phyloP scores from a whole-genome alignment of 164 flowering plant species.

The Pachysandra terminalis region DNA sequence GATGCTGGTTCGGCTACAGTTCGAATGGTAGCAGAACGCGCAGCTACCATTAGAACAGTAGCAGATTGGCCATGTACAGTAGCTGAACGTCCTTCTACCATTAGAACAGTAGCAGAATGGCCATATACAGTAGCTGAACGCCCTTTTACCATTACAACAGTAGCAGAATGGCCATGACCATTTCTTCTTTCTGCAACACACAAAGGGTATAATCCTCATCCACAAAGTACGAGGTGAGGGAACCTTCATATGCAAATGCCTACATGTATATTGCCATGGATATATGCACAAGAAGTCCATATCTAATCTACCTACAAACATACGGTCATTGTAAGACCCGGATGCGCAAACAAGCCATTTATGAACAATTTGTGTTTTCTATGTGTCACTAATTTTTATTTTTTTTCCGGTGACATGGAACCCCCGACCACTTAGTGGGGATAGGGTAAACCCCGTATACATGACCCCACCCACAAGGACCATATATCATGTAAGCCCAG shows the following conservation, averaged over 20 bases:
- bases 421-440: too few species aligned
- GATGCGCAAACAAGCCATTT: too few species aligned
- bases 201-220: constrained; percentile 21
- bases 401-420: too few species aligned
- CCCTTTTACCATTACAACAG: constrained; percentile 17
- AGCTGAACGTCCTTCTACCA: constrained; percentile 11
- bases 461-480: too few species aligned
- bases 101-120: constrained; percentile 22
- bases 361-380: too few species aligned
- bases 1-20: constrained; percentile 27
- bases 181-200: constrained; percentile 29
- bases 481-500: too few species aligned
- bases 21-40: constrained; percentile 27
- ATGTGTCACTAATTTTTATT: too few species aligned
- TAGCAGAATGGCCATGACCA: constrained; percentile 19
- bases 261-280: not conserved
- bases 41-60: constrained; percentile 20
- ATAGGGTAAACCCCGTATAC: too few species aligned
- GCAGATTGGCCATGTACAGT: constrained; percentile 20
- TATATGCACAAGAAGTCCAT: too few species aligned
- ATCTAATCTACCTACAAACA: too few species aligned
- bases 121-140: constrained; percentile 16
- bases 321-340: too few species aligned
- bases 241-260: not conserved
- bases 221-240: constrained; percentile 8